These are phyloP conservation scores for Aspergillus haitiensis DNA, from an alignment of 495 filamentous ascomycete species.

Conservation along the genomic window DNA sequence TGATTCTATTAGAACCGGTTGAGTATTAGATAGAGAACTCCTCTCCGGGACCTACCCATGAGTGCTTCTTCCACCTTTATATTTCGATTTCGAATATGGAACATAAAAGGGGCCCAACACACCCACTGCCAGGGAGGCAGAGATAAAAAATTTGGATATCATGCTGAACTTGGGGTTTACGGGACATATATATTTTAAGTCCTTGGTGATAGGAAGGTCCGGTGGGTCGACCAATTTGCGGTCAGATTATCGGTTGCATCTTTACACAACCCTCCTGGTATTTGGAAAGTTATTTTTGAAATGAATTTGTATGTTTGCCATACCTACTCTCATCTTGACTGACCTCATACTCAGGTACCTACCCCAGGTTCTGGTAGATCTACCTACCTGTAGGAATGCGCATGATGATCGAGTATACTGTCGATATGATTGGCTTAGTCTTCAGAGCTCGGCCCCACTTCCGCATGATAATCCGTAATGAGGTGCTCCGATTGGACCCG, in stretches of 20 bases:
- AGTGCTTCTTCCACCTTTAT: not conserved
- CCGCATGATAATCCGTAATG: not conserved
- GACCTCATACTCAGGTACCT: too few relatives aligned
- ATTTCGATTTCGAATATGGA: not conserved
- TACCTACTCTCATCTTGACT: too few relatives aligned
- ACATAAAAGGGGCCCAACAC: constrained; percentile 13
- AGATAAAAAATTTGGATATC: not conserved
- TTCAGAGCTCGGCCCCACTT: not conserved
- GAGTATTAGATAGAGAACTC: not conserved
- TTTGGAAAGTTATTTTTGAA: too few relatives aligned
- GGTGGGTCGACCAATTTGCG: too few relatives aligned
- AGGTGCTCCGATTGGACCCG: constrained; percentile 9
- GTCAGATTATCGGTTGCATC: too few relatives aligned
- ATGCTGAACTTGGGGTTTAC: not conserved
- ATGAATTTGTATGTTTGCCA: too few relatives aligned
- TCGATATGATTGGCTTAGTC: not conserved
- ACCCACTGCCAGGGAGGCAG: constrained; percentile 6
- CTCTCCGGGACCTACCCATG: not conserved
- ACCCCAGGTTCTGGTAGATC: not conserved
- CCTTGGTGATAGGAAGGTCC: not conserved
- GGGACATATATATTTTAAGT: not conserved
- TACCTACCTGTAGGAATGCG: not conserved
- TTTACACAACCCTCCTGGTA: too few relatives aligned
- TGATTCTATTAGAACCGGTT: not conserved
- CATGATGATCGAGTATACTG: not conserved